A percentile compares a stretch with the other conserved stretches of the same genome.
Conservation (phyloP, 305 asterid genomes). For the Plantago lanceolata region DNA sequence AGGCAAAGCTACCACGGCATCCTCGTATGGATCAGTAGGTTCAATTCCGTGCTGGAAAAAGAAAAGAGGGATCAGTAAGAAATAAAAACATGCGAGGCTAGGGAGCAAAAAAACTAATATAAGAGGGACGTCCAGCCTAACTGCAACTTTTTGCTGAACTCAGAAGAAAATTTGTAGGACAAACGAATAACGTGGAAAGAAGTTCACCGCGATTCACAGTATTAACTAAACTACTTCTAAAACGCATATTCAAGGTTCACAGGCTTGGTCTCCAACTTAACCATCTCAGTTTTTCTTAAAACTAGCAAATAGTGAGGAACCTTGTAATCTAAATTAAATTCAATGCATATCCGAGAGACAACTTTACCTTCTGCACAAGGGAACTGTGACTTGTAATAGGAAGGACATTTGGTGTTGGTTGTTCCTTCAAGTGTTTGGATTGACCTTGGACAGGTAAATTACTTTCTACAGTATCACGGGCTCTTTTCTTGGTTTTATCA, state of each 20-base stretch:
- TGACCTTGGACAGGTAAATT: slow-evolving; percentile 39
- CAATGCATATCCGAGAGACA: slow-evolving; percentile 2
- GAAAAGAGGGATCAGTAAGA: slow-evolving; percentile 15
- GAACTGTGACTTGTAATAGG: slow-evolving; percentile 29
- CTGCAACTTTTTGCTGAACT: background rate
- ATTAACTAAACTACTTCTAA: too few relatives aligned
- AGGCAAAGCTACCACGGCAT: slow-evolving; percentile 73
- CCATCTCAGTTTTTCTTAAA: background rate
- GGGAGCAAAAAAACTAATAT: background rate
- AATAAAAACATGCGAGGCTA: slow-evolving; percentile 14
- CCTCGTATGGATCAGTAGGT: slow-evolving; percentile 72
- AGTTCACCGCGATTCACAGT: background rate
- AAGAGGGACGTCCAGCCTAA: background rate
- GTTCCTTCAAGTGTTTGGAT: slow-evolving; percentile 40
- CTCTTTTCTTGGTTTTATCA: slow-evolving; percentile 70
- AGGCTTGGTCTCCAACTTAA: background rate
- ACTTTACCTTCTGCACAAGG: slow-evolving; percentile 39
- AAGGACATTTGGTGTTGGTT: slow-evolving; percentile 21
- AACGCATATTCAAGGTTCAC: background rate
- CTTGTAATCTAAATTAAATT: too few relatives aligned
- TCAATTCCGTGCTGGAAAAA: slow-evolving; percentile 39
- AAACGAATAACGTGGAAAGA: background rate
- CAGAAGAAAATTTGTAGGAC: background rate
- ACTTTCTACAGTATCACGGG: slow-evolving; percentile 57
- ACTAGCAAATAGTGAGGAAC: background rate